A percentile compares a stretch with the other conserved stretches of the same genome.
These are phyloP conservation scores for Allantophomopsis cytisporea DNA, from an alignment of 2,329 filamentous ascomycete genomes.

Conservation along the genomic window DNA sequence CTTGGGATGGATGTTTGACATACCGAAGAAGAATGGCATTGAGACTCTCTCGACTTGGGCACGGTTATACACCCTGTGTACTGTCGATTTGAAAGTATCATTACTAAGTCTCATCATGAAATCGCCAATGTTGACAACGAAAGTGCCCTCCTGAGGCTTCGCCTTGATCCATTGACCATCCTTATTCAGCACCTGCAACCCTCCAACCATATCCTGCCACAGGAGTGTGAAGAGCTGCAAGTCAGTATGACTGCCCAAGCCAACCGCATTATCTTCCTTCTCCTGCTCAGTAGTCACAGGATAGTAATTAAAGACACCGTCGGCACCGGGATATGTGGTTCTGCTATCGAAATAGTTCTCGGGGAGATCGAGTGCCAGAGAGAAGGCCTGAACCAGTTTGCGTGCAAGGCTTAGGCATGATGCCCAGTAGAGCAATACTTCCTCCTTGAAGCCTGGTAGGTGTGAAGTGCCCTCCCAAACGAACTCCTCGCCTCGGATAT, in stretches of 20 bases:
- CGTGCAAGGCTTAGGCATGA: conserved; percentile 34
- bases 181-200: conserved; percentile 27
- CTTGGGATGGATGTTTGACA: not conserved
- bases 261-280: conserved; percentile 18
- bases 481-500: conserved; percentile 32
- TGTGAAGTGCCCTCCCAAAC: conserved; percentile 36
- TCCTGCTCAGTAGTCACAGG: conserved; percentile 21
- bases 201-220: conserved; percentile 29
- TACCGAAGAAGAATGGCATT: conserved; percentile 43
- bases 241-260: conserved; percentile 32
- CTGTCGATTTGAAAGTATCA: conserved; percentile 30
- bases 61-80: conserved; percentile 32
- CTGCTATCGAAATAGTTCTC: conserved; percentile 41
- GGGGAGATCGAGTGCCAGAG: conserved; percentile 35
- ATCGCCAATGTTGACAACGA: conserved; percentile 38
- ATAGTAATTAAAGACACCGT: conserved; percentile 30
- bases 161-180: conserved; percentile 28
- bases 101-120: conserved; percentile 36
- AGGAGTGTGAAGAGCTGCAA: conserved; percentile 34
- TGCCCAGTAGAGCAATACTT: conserved; percentile 31
- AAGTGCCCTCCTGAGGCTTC: conserved; percentile 26
- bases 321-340: conserved; percentile 33
- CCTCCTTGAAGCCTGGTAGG: conserved; percentile 31
- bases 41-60: conserved; percentile 28
- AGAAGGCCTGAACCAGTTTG: conserved; percentile 35